A percentile compares a stretch with the other conserved stretches of the same genome.
These are phyloP conservation scores for Veloboletus limbatus DNA, from an alignment of 1,284 basidiomycete genomes.

Conservation along the genomic window DNA sequence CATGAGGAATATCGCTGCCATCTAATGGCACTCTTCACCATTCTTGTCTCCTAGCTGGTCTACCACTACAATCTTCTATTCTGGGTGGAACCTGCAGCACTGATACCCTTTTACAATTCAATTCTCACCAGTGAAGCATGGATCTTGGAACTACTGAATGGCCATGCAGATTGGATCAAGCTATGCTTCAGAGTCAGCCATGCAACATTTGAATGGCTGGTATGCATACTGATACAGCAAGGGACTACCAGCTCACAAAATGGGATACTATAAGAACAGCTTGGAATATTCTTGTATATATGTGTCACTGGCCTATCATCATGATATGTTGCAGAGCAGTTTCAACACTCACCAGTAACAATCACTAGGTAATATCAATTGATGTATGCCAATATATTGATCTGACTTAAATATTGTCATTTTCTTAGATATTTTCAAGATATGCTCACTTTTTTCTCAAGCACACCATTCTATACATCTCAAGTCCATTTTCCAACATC, in stretches of 20 bases:
- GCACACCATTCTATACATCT: no score
- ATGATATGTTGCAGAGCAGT: not conserved
- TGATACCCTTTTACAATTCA: not conserved
- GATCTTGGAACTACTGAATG: not conserved
- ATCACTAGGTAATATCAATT: not conserved
- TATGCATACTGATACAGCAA: not conserved
- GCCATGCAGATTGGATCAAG: not conserved
- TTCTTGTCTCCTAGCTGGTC: no score
- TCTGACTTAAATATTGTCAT: no score
- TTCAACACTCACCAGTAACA: not conserved
- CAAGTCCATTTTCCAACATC: no score
- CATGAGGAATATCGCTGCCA: no score
- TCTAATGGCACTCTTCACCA: no score
- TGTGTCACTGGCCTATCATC: conserved; percentile 5
- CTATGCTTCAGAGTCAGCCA: not conserved
- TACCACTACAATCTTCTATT: no score
- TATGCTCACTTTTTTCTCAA: no score
- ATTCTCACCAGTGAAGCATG: not conserved
- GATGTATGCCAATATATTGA: no score
- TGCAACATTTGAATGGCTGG: not conserved
- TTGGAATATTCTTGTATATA: conserved; percentile 1
- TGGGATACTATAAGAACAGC: not conserved
- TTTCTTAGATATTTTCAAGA: not conserved
- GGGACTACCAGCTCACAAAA: not conserved
- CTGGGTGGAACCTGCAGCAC: no score